Base-by-base conservation (phyloP, 1,139 yeast genomes). In the Yamadazyma membranifaciens region DNA sequence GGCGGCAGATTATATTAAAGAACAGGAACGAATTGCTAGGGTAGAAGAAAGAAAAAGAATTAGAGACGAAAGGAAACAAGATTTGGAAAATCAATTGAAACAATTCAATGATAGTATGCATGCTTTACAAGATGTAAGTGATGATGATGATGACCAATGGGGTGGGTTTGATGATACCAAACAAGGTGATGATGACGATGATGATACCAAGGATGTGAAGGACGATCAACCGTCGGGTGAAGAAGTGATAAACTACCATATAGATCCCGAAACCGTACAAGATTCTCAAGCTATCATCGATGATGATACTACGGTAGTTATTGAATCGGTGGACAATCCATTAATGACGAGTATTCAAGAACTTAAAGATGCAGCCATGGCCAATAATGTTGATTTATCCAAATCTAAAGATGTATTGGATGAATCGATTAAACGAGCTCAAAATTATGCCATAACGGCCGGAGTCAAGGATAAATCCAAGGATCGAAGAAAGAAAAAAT, bases 41-140 rank as follows among this genome's bases (percentile, higher is more conserved):
- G 70, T 88, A n/a, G 94, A 84, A 49, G 95, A 87, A 56, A 74
- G 96, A 46, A 79, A 81, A 52, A 68, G 75, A 50, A 57, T 81
- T 26, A 71, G 91, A 49, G 85, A 84, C 17, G 95, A 86, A 55
- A 74, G 87, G 46, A 79, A 82, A 55, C 69, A 73, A 47, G 81
- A 81, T 47, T 62, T 88, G 49, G 82, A 82, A 45, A 78, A 72
- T 49, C 87, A 78, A 52, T 63, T 85, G 60, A 69, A 75, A 46
- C 71, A 76, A 51, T 78, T 82, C 55, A 73, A 81, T 40, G 76
- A 76, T 34, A 74, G 78, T 17, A 69, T 81, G 51, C 71, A 71
- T 42, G 74, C 73, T 42, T 58, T 73, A 34, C 62, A 65, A 28
- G 53, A 54, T 33, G 62, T 59, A 10, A 61, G 61, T 12, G 64